These are phyloP conservation scores for Lactifluus volemus DNA, from an alignment of 768 basidiomycete genomes.

Conservation along the genomic window DNA sequence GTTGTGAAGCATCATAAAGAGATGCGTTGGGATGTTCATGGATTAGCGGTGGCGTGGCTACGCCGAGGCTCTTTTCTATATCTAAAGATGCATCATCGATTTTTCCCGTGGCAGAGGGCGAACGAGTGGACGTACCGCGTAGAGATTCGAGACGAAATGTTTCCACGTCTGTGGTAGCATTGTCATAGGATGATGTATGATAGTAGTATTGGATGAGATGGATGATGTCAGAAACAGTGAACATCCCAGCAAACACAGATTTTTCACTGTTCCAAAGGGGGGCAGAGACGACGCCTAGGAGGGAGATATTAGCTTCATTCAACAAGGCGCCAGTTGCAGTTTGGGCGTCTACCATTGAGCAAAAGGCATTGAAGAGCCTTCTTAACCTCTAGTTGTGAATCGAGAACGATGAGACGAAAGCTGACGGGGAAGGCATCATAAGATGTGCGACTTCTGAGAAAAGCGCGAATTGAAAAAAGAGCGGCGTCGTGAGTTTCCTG, in stretches of 20 bases:
- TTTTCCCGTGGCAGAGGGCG: background rate
- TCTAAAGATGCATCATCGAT: slow-evolving; percentile 39
- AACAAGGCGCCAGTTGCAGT: background rate
- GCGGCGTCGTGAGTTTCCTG: slow-evolving; percentile 64
- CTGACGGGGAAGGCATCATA: slow-evolving; percentile 98
- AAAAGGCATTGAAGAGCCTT: slow-evolving; percentile 85
- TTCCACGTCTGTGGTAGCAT: slow-evolving; percentile 85
- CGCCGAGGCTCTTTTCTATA: slow-evolving; percentile 87
- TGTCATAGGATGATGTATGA: slow-evolving; percentile 71
- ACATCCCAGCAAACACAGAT: slow-evolving; percentile 94
- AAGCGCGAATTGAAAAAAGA: slow-evolving; percentile 60
- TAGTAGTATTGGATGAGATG: slow-evolving; percentile 99
- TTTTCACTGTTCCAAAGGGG: slow-evolving; percentile 96
- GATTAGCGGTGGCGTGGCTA: slow-evolving; percentile 85
- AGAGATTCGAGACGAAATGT: slow-evolving; percentile 82
- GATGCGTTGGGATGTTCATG: slow-evolving; percentile 82
- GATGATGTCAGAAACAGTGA: slow-evolving; percentile 98
- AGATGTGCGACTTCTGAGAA: slow-evolving; percentile 76
- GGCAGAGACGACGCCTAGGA: slow-evolving; percentile 88
- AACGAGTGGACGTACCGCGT: slow-evolving; percentile 51
- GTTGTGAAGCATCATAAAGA: slow-evolving; percentile 82
- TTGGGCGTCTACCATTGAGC: slow-evolving; percentile 50
- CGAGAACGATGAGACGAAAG: slow-evolving; percentile 93
- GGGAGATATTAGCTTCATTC: background rate
- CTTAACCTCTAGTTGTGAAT: slow-evolving; percentile 92